These are phyloP conservation scores for Fomitiporia mediterranea DNA, from an alignment of 1,284 basidiomycete species.

Conservation along the genomic window DNA sequence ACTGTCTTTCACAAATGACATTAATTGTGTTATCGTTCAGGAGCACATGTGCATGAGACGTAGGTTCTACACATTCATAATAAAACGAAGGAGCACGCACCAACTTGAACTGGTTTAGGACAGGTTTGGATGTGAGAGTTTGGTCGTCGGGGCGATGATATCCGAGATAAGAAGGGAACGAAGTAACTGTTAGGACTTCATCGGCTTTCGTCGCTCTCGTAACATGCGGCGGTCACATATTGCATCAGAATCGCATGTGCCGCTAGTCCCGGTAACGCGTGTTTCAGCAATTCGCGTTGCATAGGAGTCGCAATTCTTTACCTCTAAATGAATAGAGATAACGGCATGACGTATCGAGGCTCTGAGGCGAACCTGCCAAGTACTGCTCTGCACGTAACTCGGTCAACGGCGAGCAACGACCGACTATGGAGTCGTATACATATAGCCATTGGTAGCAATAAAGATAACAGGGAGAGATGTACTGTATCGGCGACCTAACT, in stretches of 20 bases:
- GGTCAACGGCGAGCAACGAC: not conserved
- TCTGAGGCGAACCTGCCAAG: not conserved
- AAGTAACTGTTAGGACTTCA: not conserved
- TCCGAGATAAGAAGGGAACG: conserved; percentile 6
- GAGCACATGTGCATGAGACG: conserved; percentile 3
- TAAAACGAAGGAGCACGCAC: not conserved
- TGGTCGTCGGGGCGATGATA: not conserved
- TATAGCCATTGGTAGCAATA: too few species aligned
- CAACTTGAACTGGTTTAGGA: not conserved
- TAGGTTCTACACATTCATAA: not conserved
- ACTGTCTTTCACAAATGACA: too few species aligned
- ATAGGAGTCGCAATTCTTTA: not conserved
- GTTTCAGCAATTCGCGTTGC: not conserved
- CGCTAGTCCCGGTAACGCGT: not conserved
- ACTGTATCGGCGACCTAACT: too few species aligned
- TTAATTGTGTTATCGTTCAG: conserved; percentile 4
- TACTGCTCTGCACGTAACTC: not conserved
- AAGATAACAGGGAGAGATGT: too few species aligned
- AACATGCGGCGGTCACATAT: not conserved
- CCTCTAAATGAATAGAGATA: not conserved
- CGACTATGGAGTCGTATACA: too few species aligned
- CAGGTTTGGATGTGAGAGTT: not conserved
- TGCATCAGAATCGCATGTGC: not conserved
- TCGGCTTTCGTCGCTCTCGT: conserved; percentile 3
- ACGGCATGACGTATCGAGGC: conserved; percentile 4